Percentiles rank a stretch among this genome's conserved stretches.
Evolutionary conservation across 2,329 filamentous ascomycete species (phyloP).

Genomic region (Teratosphaeria destructans): DNA sequence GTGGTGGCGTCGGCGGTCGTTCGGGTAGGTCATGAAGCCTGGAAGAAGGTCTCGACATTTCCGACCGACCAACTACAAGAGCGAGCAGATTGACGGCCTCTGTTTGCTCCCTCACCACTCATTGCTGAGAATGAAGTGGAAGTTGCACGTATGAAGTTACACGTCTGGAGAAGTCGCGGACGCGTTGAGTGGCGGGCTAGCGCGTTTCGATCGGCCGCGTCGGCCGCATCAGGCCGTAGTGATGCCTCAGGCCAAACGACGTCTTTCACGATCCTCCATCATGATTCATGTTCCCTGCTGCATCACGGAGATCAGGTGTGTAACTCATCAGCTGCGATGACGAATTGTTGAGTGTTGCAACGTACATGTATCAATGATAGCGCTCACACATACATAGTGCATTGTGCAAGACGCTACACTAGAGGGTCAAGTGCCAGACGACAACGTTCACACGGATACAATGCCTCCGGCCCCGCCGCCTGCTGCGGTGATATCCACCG

Average conservation of each 20-base stretch:
- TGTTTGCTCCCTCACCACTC: not conserved
- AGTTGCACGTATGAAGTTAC: not conserved
- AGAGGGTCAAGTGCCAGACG: not conserved
- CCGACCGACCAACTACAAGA: not conserved
- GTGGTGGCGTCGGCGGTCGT: conserved; percentile 48
- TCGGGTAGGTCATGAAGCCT: conserved; percentile 38
- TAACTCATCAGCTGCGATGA: not conserved
- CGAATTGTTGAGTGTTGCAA: not conserved
- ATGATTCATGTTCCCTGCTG: not conserved
- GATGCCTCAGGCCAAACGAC: not conserved
- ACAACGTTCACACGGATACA: not conserved
- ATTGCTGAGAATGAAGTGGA: not conserved
- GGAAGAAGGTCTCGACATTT: conserved; percentile 15
- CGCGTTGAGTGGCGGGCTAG: not conserved
- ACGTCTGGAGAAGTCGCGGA: not conserved
- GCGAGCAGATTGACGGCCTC: not conserved
- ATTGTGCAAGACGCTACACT: not conserved
- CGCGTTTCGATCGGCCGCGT: not conserved
- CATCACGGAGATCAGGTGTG: not conserved
- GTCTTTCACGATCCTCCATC: not conserved
- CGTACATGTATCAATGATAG: not conserved
- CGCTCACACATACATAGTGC: not conserved
- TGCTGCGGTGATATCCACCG: not conserved
- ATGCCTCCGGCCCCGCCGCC: not conserved
- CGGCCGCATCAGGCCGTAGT: not conserved